Base-by-base conservation (phyloP, 148 eudicot species). In the Persicaria tinctoria region DNA sequence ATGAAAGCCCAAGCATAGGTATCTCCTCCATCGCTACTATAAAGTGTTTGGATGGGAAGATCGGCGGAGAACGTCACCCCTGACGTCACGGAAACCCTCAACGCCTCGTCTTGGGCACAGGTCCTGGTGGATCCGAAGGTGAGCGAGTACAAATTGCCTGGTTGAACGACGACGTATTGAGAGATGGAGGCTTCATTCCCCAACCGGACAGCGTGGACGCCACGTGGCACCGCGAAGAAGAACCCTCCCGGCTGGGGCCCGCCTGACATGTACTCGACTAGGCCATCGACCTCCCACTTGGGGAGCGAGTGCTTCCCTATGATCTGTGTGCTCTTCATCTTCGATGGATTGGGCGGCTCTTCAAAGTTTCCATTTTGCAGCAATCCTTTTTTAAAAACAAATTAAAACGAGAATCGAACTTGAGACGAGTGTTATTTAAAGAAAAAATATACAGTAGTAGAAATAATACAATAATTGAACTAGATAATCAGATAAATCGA, bases 1-100 rank as follows among this genome's bases (percentile, higher is more conserved):
- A 54, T 70, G 50, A 93, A 90, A 11, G 88, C 88, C 94, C 89
- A 91, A 8, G 85, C 97, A 74, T 93, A 93, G 11, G 92, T 87
- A 46, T 93, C 98, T 3, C 92, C 97, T 20, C 98, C 98, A 72
- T 87, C 59, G 59, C 86, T 83, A 66, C 97, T 91, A 56, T 78
- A 93, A 73, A 93, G 55, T 0, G 97, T 93, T 74, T 93, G 94
- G 2, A 93, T 80, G 1, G 89, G 91, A 12, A 93, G 86, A 44
- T 55, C 47, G 5, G 68, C 32, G 5, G 68, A 59, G 0, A 46
- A 8, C 5, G 70, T 41, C n/a, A 51, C 45, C 14, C 44, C 55
- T 1, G 44, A 51, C 10, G 60, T 17, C 14, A 74, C 76, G 6
- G 66, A 16, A 1, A 74, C 41, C 44, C 59, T 56, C 47, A 84